These are phyloP conservation scores for Scenedesmus sp. DNA, from an alignment of 163 green algal genomes.

Conservation along the genomic window DNA sequence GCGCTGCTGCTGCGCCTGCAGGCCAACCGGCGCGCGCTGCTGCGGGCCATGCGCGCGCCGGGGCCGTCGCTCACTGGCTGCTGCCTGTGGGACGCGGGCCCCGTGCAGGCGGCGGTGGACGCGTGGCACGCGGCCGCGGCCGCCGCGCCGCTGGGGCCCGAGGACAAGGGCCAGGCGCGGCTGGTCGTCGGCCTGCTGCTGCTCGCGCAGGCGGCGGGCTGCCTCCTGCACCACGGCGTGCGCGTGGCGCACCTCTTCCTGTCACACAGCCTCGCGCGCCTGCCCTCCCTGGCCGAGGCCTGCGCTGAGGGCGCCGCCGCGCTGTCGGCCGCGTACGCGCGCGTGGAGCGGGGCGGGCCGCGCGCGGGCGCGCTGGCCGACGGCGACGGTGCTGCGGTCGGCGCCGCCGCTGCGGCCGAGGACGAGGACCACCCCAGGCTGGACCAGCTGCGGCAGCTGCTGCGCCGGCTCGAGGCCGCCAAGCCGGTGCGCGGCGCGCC, in stretches of 20 bases:
- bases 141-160: background rate
- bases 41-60: background rate
- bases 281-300: constrained; percentile 1
- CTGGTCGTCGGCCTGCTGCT: constrained; percentile 26
- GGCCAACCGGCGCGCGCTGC: background rate
- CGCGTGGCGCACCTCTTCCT: constrained; percentile 35
- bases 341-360: constrained; percentile 5
- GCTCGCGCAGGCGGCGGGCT: constrained; percentile 6
- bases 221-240: constrained; percentile 31
- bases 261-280: constrained; percentile 24
- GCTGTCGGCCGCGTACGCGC: background rate
- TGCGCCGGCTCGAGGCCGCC: too few relatives aligned
- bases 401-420: too few relatives aligned
- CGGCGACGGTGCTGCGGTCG: too few relatives aligned
- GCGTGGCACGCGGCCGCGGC: background rate
- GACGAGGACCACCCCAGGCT: constrained; percentile 28
- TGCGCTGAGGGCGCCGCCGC: background rate
- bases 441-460: background rate
- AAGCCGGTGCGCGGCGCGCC: too few relatives aligned
- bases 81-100: constrained; percentile 22
- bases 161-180: constrained; percentile 9
- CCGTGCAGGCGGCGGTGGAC: background rate
- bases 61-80: background rate
- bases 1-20: constrained; percentile 5
- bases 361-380: too few relatives aligned